Percentiles rank a stretch among this genome's conserved stretches.
Evolutionary conservation across 768 basidiomycete species (phyloP).

Genomic region (Termitomyces sp.): DNA sequence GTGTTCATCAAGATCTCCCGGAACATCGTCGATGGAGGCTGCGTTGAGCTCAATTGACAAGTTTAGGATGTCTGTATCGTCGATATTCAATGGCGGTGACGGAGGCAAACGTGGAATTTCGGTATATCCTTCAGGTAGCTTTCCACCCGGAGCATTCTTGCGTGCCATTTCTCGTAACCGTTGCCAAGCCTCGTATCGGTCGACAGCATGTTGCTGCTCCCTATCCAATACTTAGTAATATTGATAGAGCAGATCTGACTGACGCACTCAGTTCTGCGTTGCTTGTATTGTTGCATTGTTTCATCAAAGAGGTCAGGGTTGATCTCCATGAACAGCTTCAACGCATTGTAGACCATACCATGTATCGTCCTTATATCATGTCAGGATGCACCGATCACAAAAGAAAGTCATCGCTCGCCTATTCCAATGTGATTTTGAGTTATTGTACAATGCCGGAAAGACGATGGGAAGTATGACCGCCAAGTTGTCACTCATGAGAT

Average conservation of each 20-base stretch:
- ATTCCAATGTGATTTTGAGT: constrained; percentile 98
- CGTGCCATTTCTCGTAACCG: constrained; percentile 74
- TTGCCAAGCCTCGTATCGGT: constrained; percentile 88
- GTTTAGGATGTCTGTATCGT: constrained; percentile 85
- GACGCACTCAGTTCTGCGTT: constrained; percentile 77
- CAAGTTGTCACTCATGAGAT: constrained; percentile 97
- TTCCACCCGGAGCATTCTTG: constrained; percentile 60
- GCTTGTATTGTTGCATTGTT: constrained; percentile 89
- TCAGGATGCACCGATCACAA: constrained; percentile 1
- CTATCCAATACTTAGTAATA: constrained; percentile 31
- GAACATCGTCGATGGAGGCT: constrained; percentile 70
- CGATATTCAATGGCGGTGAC: constrained; percentile 68
- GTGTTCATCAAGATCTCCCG: constrained; percentile 69
- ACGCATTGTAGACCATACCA: constrained; percentile 97
- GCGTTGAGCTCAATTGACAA: constrained; percentile 87
- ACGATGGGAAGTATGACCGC: constrained; percentile 87
- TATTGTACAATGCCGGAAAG: constrained; percentile 92
- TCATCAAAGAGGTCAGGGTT: constrained; percentile 96
- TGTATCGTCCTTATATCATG: constrained; percentile 80
- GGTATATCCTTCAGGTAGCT: constrained; percentile 65
- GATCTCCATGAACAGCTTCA: constrained; percentile 99
- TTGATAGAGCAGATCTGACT: not conserved
- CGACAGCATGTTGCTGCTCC: constrained; percentile 81
- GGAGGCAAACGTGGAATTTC: constrained; percentile 70
- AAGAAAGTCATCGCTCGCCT: constrained; percentile 53